phyloP scores from a whole-genome alignment of 176 grass and related monocot genomes.

The Bolboschoenus planiculmis region DNA sequence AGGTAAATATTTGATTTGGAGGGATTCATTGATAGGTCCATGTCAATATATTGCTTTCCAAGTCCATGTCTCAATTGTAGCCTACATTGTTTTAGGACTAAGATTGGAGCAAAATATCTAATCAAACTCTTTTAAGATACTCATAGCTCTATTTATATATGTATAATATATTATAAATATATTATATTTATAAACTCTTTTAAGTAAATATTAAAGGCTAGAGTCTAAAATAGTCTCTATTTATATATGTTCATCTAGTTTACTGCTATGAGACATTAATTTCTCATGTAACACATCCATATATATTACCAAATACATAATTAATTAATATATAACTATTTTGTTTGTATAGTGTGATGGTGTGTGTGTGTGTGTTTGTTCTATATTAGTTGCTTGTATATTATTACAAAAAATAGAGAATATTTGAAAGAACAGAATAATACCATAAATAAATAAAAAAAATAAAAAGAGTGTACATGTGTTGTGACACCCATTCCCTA shows the following conservation, averaged over 20 bases:
- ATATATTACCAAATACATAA: background rate
- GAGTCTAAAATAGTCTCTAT: background rate
- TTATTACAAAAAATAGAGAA: background rate
- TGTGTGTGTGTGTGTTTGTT: background rate
- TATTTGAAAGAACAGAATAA: background rate
- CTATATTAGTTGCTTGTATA: background rate
- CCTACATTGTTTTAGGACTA: constrained; percentile 17
- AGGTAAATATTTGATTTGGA: constrained; percentile 7
- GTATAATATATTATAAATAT: too few species aligned
- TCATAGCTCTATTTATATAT: constrained; percentile 11
- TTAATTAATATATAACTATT: background rate
- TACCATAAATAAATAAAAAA: background rate
- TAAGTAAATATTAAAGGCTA: too few species aligned
- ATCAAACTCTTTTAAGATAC: constrained; percentile 21
- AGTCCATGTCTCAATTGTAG: constrained; percentile 24
- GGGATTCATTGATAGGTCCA: background rate
- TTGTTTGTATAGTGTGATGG: background rate
- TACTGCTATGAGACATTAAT: too few species aligned
- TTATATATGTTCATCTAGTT: background rate
- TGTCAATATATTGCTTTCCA: constrained; percentile 20
- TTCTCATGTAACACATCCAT: background rate
- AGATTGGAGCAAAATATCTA: constrained; percentile 6
- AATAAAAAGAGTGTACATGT: background rate
- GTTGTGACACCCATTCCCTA: background rate
- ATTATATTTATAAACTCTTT: too few species aligned